These are phyloP conservation scores for Paracorniculantispora psalliotae DNA, from an alignment of 2,329 filamentous ascomycete species.

Conservation along the genomic window DNA sequence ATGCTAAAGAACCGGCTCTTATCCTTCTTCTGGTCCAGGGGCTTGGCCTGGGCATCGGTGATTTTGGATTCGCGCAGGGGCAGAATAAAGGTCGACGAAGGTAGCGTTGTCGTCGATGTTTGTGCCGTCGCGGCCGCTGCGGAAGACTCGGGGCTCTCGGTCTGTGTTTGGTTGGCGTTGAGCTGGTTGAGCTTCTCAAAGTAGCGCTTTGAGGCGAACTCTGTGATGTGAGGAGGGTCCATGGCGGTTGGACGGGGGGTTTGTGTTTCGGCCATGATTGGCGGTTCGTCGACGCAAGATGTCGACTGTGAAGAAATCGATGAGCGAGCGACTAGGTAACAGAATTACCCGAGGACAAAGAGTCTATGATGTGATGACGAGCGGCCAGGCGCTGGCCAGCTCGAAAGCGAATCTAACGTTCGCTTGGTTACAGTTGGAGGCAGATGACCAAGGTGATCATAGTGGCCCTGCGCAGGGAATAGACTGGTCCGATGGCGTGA, in stretches of 20 bases:
- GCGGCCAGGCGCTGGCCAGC: conserved; percentile 12
- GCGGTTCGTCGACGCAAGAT: neutral
- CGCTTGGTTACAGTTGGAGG: conserved; percentile 6
- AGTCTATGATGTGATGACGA: conserved; percentile 4
- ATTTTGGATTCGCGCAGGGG: conserved; percentile 40
- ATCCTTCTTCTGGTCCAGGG: conserved; percentile 34
- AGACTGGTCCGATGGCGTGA: neutral
- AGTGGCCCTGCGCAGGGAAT: conserved; percentile 4
- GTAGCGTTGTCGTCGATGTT: conserved; percentile 21
- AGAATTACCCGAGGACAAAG: conserved; percentile 14
- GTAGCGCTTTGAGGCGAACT: conserved; percentile 62
- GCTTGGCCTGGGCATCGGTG: conserved; percentile 25
- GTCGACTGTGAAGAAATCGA: conserved; percentile 6
- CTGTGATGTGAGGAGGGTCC: conserved; percentile 59
- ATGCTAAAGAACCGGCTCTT: conserved; percentile 39
- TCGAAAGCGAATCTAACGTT: conserved; percentile 13
- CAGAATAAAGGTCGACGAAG: conserved; percentile 43
- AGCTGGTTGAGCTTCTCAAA: conserved; percentile 57
- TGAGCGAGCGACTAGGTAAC: conserved; percentile 21
- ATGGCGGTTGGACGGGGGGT: conserved; percentile 35
- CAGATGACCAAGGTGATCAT: conserved; percentile 9
- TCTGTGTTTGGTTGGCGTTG: conserved; percentile 43
- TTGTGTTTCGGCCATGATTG: conserved; percentile 30
- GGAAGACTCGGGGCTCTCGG: conserved; percentile 17
- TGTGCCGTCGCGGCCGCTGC: conserved; percentile 19